These are phyloP conservation scores for Ascochyta koolunga DNA, from an alignment of 2,329 filamentous ascomycete genomes.

Conservation along the genomic window DNA sequence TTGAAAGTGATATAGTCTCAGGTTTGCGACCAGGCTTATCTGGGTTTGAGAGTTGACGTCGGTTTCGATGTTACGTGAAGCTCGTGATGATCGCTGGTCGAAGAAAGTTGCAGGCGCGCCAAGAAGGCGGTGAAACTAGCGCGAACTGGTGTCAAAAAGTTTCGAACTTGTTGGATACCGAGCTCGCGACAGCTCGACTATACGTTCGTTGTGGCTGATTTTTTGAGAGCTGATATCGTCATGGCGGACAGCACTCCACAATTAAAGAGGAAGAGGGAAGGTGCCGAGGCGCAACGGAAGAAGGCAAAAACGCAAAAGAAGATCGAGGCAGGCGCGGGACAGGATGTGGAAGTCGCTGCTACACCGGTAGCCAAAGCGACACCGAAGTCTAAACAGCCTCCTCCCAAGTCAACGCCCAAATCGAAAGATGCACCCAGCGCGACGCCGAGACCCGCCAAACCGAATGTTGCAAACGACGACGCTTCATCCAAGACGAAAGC, in stretches of 20 bases:
- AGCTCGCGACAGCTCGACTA: slow-evolving; percentile 4
- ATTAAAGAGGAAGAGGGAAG: slow-evolving; percentile 42
- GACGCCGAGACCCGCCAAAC: slow-evolving; percentile 15
- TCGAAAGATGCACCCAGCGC: slow-evolving; percentile 18
- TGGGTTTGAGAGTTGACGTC: slow-evolving; percentile 3
- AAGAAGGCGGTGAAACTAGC: slow-evolving; percentile 43
- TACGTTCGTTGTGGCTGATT: slow-evolving; percentile 2
- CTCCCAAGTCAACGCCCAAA: slow-evolving; percentile 21
- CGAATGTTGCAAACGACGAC: slow-evolving; percentile 14
- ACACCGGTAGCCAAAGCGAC: slow-evolving; percentile 20
- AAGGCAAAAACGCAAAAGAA: slow-evolving; percentile 39
- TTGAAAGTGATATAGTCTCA: slow-evolving; percentile 47
- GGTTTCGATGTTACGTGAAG: slow-evolving; percentile 18
- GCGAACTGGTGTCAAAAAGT: slow-evolving; percentile 31
- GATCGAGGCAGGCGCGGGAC: slow-evolving; percentile 25
- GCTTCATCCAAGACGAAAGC: slow-evolving; percentile 9
- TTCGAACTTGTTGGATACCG: slow-evolving; percentile 17
- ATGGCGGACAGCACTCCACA: slow-evolving; percentile 38
- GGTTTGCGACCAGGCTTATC: slow-evolving; percentile 16
- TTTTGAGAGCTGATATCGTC: background rate
- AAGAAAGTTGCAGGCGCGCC: slow-evolving; percentile 45
- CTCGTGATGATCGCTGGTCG: slow-evolving; percentile 28
- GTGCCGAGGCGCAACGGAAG: slow-evolving; percentile 34
- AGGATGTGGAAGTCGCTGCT: slow-evolving; percentile 17
- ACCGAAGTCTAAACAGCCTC: slow-evolving; percentile 20